These are phyloP conservation scores for Aristolochia contorta DNA, from an alignment of 164 flowering plant genomes.

Conservation along the genomic window DNA sequence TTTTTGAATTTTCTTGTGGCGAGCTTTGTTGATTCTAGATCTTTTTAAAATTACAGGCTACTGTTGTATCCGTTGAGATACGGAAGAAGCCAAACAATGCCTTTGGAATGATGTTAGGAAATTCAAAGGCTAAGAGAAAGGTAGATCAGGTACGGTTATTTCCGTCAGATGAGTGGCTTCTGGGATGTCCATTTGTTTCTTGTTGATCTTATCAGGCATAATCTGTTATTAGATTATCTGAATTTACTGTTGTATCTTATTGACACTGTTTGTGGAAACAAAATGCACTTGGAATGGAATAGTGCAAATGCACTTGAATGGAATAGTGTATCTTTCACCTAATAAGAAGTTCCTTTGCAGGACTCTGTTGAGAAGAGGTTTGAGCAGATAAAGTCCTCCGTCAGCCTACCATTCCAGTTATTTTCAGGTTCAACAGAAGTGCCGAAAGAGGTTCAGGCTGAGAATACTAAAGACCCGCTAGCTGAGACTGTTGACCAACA, in stretches of 20 bases:
- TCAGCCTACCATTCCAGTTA: conserved; percentile 70
- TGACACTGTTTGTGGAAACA: neutral
- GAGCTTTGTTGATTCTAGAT: neutral
- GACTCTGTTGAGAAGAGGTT: conserved; percentile 43
- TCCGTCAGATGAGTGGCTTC: neutral
- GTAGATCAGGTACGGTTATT: neutral
- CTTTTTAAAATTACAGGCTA: conserved; percentile 21
- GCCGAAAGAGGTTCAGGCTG: conserved; percentile 14
- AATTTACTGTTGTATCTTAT: neutral
- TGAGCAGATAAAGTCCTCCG: conserved; percentile 76
- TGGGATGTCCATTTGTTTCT: neutral
- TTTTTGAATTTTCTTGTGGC: neutral
- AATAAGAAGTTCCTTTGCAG: conserved; percentile 13
- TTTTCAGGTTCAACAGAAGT: conserved; percentile 30
- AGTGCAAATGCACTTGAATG: neutral
- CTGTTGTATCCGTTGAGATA: conserved; percentile 57
- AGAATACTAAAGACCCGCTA: conserved; percentile 6
- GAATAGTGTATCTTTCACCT: neutral
- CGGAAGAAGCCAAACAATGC: conserved; percentile 71
- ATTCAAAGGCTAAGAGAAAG: conserved; percentile 45
- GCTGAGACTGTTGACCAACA: neutral
- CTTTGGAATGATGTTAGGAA: conserved; percentile 77
- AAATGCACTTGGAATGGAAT: neutral
- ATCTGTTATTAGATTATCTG: neutral
- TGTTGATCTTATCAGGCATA: neutral